These are phyloP conservation scores for Kappamyces sp. DNA, from an alignment of 192 early-diverging fungal genomes.

Conservation along the genomic window DNA sequence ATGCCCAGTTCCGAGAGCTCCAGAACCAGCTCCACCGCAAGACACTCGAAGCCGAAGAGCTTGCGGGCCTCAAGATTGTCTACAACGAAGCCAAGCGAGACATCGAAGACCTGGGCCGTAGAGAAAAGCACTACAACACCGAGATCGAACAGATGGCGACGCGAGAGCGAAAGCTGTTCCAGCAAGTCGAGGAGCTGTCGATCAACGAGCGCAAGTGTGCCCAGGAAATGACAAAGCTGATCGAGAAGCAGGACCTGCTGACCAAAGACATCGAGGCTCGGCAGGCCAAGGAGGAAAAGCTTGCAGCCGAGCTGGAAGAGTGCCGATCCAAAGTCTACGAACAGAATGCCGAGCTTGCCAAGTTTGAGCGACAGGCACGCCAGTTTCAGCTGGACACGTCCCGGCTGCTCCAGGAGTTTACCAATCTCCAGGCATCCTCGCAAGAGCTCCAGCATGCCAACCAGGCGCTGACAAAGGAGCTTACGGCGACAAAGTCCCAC, in stretches of 20 bases:
- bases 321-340: conserved; percentile 1
- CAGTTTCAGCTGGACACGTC: conserved; percentile 19
- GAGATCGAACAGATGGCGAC: conserved; percentile 34
- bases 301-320: conserved; percentile 31
- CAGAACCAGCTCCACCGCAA: conserved; percentile 24
- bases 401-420: conserved; percentile 23
- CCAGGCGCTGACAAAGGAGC: not conserved
- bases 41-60: conserved; percentile 24
- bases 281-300: conserved; percentile 26
- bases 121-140: conserved; percentile 31
- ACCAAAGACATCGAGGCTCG: conserved; percentile 32
- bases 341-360: conserved; percentile 17
- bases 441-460: conserved; percentile 24
- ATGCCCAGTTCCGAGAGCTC: conserved; percentile 28
- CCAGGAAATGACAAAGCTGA: conserved; percentile 30
- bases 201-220: conserved; percentile 21
- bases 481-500: not conserved
- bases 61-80: conserved; percentile 14
- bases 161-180: conserved; percentile 29
- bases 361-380: conserved; percentile 18
- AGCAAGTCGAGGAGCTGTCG: conserved; percentile 34
- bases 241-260: conserved; percentile 14
- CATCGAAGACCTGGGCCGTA: conserved; percentile 22
- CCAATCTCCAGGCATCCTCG: conserved; percentile 23
- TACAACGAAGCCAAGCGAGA: conserved; percentile 29